Evolutionary conservation across 1,139 yeast species (phyloP), one percentile per base, ranked within the genome.

Genomic region (Pichiaceae sp.): DNA sequence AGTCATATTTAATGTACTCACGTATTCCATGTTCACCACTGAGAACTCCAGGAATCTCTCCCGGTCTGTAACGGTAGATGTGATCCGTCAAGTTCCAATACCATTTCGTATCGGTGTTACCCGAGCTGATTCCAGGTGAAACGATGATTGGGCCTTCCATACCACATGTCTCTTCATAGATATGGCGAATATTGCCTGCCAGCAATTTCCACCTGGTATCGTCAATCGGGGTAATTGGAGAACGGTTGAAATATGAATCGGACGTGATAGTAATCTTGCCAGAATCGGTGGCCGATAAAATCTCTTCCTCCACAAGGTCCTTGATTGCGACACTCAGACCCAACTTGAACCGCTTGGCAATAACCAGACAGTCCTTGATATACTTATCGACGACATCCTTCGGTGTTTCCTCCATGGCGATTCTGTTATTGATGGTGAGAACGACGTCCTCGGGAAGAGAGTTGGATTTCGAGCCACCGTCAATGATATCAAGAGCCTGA

Each of bases 21-120:
- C 79, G 68, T 14, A 78, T 75, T 14, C 81, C 74, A 54, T 80
- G 89, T 36, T 60, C 59, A 25, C 28, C 28, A 29, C 46, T 47
- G 3, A 47, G 31, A 4, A 63, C 54, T 2, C 64, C 56, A 6
- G 24, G 24, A 11, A 16, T n/a, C 23, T 17, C 17, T 4, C 24
- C 24, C 0, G 75, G 70, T 18, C 63, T 59, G 12, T 70, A 80
- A 48, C 95, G 70, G 66, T 70, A 84, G 42, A 86, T 83, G 54
- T 81, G 73, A 36, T 65, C 63, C n/a, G 89, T 75, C 52, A 86
- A 65, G 37, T 67, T 62, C 89, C 93, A 83, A 62, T 81, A 85
- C 51, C 72, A 68, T 50, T 74, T 72, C 5, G 95, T 85, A 54
- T 86, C 96, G 1, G 95, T 85, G 57, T 85, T 85, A 14, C 84